These are phyloP conservation scores for Mrakiaceae sp. DNA, from an alignment of 1,284 basidiomycete genomes.

Conservation along the genomic window DNA sequence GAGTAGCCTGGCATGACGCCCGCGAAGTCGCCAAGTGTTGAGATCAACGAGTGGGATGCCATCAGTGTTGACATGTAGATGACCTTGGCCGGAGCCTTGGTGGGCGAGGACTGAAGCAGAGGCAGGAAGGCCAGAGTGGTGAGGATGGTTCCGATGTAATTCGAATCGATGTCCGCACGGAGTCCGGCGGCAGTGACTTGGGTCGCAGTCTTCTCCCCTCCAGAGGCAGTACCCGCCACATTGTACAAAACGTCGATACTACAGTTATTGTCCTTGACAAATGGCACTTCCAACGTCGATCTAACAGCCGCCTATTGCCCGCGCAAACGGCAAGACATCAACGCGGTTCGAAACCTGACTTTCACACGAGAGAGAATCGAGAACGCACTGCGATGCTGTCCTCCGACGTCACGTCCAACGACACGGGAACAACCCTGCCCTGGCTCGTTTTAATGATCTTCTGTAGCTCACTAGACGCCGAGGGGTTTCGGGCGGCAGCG, in stretches of 20 bases:
- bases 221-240: background rate
- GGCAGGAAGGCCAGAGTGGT: background rate
- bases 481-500: background rate
- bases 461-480: background rate
- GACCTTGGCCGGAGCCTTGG: background rate
- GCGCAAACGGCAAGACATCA: background rate
- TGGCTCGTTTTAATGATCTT: background rate
- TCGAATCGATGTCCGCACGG: background rate
- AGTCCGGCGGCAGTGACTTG: background rate
- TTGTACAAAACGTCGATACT: background rate
- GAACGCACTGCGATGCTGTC: background rate
- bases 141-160: background rate
- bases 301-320: background rate
- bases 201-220: background rate
- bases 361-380: background rate
- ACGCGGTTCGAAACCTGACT: background rate
- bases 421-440: background rate
- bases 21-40: background rate
- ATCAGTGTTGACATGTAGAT: background rate
- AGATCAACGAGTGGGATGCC: background rate
- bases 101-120: background rate
- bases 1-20: background rate
- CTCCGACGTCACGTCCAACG: background rate
- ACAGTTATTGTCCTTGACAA: background rate
- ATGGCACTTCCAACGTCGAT: background rate